These are phyloP conservation scores for Rhizoclosmatium sp. DNA, from an alignment of 192 early-diverging fungal genomes.

Conservation along the genomic window DNA sequence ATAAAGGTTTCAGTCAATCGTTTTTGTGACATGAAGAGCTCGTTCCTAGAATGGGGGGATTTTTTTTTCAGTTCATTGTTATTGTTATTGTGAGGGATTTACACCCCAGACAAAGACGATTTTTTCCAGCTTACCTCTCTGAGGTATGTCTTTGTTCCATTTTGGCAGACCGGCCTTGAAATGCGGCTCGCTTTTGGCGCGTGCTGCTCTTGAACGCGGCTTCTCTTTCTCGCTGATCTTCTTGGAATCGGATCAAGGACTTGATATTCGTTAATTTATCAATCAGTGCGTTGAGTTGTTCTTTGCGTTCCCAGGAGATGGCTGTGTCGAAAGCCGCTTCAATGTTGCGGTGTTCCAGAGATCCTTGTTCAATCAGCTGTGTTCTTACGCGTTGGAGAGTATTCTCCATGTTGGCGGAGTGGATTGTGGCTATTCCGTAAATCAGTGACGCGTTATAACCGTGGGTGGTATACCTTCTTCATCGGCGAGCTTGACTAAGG, in stretches of 20 bases:
- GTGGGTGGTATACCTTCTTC: constrained; percentile 29
- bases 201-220: constrained; percentile 26
- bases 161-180: constrained; percentile 23
- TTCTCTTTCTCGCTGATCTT: constrained; percentile 24
- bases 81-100: neutral
- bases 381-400: constrained; percentile 8
- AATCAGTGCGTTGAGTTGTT: constrained; percentile 29
- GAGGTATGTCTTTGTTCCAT: constrained; percentile 33
- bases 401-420: constrained; percentile 19
- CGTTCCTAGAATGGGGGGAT: constrained; percentile 2
- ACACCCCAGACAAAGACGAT: neutral
- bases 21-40: constrained; percentile 30
- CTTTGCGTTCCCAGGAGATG: constrained; percentile 14
- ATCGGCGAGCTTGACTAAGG: constrained; percentile 35
- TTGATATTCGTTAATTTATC: constrained; percentile 37
- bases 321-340: constrained; percentile 11
- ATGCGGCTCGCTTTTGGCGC: constrained; percentile 32
- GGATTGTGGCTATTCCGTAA: constrained; percentile 13
- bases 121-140: constrained; percentile 15
- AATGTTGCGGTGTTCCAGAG: constrained; percentile 1
- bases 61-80: neutral
- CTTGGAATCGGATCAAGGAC: constrained; percentile 29
- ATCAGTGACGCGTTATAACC: too few relatives aligned
- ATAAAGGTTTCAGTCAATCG: constrained; percentile 19
- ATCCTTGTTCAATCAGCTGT: constrained; percentile 16